A percentile compares a stretch with the other conserved stretches of the same genome.
Evolutionary conservation across 495 filamentous ascomycete genomes (phyloP).

Genomic region (Endocarpon pusillum): DNA sequence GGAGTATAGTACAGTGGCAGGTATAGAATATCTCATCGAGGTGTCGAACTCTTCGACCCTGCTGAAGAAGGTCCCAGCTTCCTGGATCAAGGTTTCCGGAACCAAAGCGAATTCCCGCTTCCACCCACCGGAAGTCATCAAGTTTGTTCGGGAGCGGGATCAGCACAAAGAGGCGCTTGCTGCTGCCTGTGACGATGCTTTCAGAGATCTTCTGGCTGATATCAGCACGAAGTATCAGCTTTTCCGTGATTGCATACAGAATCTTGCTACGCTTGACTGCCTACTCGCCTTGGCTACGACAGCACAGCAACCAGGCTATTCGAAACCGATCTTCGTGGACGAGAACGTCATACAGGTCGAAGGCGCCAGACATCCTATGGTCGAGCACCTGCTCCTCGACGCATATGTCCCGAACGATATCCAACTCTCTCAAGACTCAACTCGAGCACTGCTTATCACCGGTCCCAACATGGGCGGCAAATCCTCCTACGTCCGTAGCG

Average conservation of each 20-base stretch:
- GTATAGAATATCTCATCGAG: constrained; percentile 90
- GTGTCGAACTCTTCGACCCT: constrained; percentile 54
- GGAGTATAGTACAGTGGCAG: constrained; percentile 62
- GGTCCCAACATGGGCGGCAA: constrained; percentile 99
- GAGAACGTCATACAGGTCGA: constrained; percentile 52
- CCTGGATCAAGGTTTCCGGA: constrained; percentile 83
- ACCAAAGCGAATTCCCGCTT: constrained; percentile 88
- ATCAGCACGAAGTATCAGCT: constrained; percentile 73
- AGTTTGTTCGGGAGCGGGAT: constrained; percentile 71
- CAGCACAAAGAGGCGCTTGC: constrained; percentile 89
- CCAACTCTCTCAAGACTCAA: constrained; percentile 39
- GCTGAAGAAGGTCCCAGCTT: constrained; percentile 74
- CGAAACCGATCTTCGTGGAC: constrained; percentile 64
- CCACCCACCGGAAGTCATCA: constrained; percentile 80
- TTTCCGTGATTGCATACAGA: constrained; percentile 73
- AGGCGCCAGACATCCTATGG: constrained; percentile 84
- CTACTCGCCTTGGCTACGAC: constrained; percentile 73
- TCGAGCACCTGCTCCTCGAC: constrained; percentile 74
- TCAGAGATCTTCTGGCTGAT: constrained; percentile 43
- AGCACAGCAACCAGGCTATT: constrained; percentile 73
- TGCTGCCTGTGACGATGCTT: constrained; percentile 84
- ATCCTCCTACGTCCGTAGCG: constrained; percentile 80
- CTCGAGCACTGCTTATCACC: constrained; percentile 73
- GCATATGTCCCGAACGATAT: constrained; percentile 89
- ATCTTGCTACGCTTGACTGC: constrained; percentile 78